Percentiles rank a stretch among this genome's conserved stretches.
These are phyloP conservation scores for Rhizophora apiculata DNA, from an alignment of 345 rosid species.

Conservation along the genomic window DNA sequence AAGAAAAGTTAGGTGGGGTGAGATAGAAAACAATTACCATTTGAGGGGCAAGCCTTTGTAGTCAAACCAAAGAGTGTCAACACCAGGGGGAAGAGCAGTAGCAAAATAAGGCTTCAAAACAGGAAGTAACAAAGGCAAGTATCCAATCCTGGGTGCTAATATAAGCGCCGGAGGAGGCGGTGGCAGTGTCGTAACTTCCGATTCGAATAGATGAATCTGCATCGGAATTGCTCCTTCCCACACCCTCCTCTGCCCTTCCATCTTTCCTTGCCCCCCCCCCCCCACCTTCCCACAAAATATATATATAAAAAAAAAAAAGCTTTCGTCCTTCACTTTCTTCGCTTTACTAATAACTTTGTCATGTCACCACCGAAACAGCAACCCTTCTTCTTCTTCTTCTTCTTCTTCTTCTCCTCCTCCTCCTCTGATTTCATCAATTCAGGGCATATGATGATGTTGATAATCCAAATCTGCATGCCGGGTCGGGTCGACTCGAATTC, in stretches of 20 bases:
- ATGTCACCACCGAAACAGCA: too few species aligned
- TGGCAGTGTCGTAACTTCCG: conserved; percentile 83
- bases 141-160: conserved; percentile 80
- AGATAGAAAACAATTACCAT: conserved; percentile 41
- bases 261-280: not conserved
- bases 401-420: too few species aligned
- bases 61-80: conserved; percentile 86
- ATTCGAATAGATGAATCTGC: conserved; percentile 79
- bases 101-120: conserved; percentile 73
- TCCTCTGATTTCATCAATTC: too few species aligned
- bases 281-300: too few species aligned
- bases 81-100: conserved; percentile 80
- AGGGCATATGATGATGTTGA: too few species aligned
- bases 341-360: too few species aligned
- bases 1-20: not conserved
- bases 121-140: conserved; percentile 65
- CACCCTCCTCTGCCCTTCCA: conserved; percentile 63
- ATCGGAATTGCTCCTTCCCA: conserved; percentile 96
- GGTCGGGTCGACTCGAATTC: too few species aligned
- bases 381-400: too few species aligned
- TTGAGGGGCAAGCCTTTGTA: conserved; percentile 85
- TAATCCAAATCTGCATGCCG: too few species aligned
- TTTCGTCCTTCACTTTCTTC: too few species aligned
- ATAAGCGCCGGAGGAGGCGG: conserved; percentile 79
- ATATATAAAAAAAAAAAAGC: too few species aligned